Evolutionary conservation across 2,329 filamentous ascomycete species (phyloP), one percentile per base, ranked within the genome.

Genomic region (Phaeophleospora eucalypticola): DNA sequence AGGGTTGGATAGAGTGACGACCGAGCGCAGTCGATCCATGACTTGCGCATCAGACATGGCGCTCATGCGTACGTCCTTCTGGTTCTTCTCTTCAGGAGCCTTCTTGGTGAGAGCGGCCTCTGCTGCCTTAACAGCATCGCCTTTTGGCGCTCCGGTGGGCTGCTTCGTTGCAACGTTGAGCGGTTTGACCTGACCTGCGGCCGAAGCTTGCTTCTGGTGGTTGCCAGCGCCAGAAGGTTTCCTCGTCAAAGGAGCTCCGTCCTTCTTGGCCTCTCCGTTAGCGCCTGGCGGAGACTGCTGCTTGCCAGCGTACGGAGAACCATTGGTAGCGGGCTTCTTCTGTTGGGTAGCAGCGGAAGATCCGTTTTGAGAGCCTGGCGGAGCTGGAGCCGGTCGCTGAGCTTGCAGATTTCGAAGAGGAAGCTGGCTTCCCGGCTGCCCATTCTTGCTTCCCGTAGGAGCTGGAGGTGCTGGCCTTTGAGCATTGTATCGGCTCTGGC

Each of bases 31-130:
- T 65, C 89, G 93, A 56, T 88, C 85, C 93, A 98, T 98, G 47
- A 98, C 93, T 68, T 98, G 91, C 55, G 80, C 86, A 71, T 98
- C 93, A 8, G 88, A 87, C 93, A 98, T 97, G 59, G 87, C 94
- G 32, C 91, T 97, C 89, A 98, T 96, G 64, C 93, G 89, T 40
- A 93, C 89, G 70, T 96, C 93, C 71, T 95, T 90, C 52, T 87
- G 83, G 2, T 83, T 69, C 19, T 81, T 66, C 36, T 87, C 85
- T 71, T 95, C 93, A 1, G 89, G 83, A 14, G 73, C 73, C 54
- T 69, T 69, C 61, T 91, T 84, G 15, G 87, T 91, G 46, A 97
- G 78, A 8, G 89, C 89, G 43, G 86, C 85, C 68, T 97, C 90
- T 3, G 91, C 90, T 60, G 90, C 87, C 72, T 93, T 94, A 57